These are phyloP conservation scores for Candida dajiaensis DNA, from an alignment of 805 yeast genomes.

Conservation along the genomic window DNA sequence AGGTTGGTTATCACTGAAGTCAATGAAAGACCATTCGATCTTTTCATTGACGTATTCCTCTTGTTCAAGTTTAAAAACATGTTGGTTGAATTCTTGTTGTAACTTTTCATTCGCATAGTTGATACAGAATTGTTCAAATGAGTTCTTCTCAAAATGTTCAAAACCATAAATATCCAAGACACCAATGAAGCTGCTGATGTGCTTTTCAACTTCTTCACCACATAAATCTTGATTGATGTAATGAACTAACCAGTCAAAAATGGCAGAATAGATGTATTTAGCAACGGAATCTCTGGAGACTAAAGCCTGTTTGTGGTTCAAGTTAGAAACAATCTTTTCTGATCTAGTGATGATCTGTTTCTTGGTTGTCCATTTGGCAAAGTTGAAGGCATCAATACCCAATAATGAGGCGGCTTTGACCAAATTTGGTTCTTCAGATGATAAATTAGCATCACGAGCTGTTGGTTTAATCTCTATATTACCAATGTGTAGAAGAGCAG, in stretches of 20 bases:
- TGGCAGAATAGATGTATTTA: conserved; percentile 83
- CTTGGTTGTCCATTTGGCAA: conserved; percentile 89
- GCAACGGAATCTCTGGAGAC: conserved; percentile 98
- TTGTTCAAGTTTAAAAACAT: conserved; percentile 94
- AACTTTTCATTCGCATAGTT: conserved; percentile 95
- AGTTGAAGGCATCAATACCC: conserved; percentile 66
- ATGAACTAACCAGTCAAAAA: conserved; percentile 92
- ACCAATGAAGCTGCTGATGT: conserved; percentile 77
- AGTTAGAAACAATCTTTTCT: conserved; percentile 82
- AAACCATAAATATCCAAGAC: conserved; percentile 97
- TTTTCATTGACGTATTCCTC: conserved; percentile 90
- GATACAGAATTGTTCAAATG: conserved; percentile 96
- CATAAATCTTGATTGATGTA: conserved; percentile 79
- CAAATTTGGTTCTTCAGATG: conserved; percentile 82
- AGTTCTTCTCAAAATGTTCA: conserved; percentile 90
- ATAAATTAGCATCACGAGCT: conserved; percentile 72
- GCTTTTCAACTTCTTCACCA: conserved; percentile 56
- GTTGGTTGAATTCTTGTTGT: conserved; percentile 96
- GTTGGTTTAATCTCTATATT: conserved; percentile 83
- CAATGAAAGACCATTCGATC: conserved; percentile 95
- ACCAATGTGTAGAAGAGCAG: conserved; percentile 90
- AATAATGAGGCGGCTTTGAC: conserved; percentile 77
- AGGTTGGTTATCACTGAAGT: conserved; percentile 94
- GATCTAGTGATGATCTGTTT: conserved; percentile 89
- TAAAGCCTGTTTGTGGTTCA: conserved; percentile 75